Percentiles rank a stretch among this genome's conserved stretches.
Evolutionary conservation across 768 basidiomycete genomes (phyloP).

Genomic region (Pleurotus giganteus): DNA sequence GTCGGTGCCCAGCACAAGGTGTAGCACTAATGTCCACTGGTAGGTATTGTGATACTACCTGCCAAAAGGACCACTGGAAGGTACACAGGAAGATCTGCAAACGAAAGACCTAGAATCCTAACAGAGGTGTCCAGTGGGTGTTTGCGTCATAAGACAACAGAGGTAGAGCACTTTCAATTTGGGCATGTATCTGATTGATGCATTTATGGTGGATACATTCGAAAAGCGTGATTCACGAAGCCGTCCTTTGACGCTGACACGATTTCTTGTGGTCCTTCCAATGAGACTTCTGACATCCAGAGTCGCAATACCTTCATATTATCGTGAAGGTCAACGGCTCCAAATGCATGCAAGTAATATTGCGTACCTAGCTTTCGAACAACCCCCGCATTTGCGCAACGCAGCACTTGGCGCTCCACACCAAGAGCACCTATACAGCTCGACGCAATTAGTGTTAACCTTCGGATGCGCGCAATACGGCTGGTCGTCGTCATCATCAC

Average conservation of each 20-base stretch:
- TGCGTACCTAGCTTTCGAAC: slow-evolving; percentile 22
- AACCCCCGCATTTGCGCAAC: slow-evolving; percentile 46
- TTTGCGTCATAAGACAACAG: too few relatives aligned
- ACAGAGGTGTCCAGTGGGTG: too few relatives aligned
- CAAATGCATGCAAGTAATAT: not conserved
- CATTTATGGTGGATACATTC: not conserved
- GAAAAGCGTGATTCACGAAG: not conserved
- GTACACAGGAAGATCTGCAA: not conserved
- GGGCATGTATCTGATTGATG: not conserved
- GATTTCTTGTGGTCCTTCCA: slow-evolving; percentile 38
- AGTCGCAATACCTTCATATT: slow-evolving; percentile 42
- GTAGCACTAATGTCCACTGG: too few relatives aligned
- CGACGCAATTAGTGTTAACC: slow-evolving; percentile 46
- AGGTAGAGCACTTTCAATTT: not conserved
- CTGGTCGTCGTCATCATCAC: slow-evolving; percentile 32
- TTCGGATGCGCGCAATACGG: slow-evolving; percentile 37
- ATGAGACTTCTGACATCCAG: slow-evolving; percentile 35
- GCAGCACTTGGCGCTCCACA: slow-evolving; percentile 63
- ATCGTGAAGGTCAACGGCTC: not conserved
- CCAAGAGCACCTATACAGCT: slow-evolving; percentile 60
- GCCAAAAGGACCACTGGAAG: slow-evolving; percentile 6
- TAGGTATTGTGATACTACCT: slow-evolving; percentile 2
- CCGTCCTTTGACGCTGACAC: slow-evolving; percentile 15
- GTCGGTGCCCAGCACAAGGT: not conserved
- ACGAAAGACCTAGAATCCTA: too few relatives aligned